These are phyloP conservation scores for Rutstroemia sydowiana DNA, from an alignment of 2,329 filamentous ascomycete species.

Conservation along the genomic window DNA sequence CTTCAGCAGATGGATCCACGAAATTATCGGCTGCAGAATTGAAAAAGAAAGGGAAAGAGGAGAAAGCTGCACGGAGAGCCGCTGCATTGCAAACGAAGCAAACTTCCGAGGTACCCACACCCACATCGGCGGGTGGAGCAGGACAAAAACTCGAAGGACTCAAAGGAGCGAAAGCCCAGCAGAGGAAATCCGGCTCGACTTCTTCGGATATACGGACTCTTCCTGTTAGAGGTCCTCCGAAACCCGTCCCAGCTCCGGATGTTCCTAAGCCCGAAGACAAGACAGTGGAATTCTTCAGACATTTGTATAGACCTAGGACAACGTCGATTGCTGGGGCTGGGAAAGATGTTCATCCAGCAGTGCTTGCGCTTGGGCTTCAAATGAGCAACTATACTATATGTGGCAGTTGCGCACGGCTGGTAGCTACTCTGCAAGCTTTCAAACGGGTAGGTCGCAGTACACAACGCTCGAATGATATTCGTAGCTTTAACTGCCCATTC, in stretches of 20 bases:
- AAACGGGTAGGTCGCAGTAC: conserved; percentile 57
- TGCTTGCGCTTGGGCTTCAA: conserved; percentile 80
- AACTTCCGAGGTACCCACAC: conserved; percentile 31
- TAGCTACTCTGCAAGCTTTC: conserved; percentile 82
- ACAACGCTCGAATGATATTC: not conserved
- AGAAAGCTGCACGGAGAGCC: conserved; percentile 80
- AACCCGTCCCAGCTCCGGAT: conserved; percentile 31
- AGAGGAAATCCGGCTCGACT: conserved; percentile 28
- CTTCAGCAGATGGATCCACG: conserved; percentile 26
- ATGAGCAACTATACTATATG: conserved; percentile 75
- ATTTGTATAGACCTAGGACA: conserved; percentile 69
- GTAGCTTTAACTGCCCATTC: not conserved
- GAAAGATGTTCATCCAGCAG: conserved; percentile 75
- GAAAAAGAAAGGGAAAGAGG: conserved; percentile 84
- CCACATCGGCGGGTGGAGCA: conserved; percentile 12
- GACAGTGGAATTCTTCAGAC: conserved; percentile 70
- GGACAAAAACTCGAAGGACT: conserved; percentile 26
- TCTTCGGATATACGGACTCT: conserved; percentile 24
- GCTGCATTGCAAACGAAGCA: conserved; percentile 52
- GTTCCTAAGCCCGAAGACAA: conserved; percentile 55
- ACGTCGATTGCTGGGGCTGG: conserved; percentile 52
- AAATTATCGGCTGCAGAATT: conserved; percentile 55
- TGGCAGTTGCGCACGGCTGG: conserved; percentile 80
- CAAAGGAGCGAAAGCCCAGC: conserved; percentile 32
- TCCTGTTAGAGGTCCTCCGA: conserved; percentile 22